These are phyloP conservation scores for Fusarium camptoceras DNA, from an alignment of 2,329 filamentous ascomycete species.

Conservation along the genomic window DNA sequence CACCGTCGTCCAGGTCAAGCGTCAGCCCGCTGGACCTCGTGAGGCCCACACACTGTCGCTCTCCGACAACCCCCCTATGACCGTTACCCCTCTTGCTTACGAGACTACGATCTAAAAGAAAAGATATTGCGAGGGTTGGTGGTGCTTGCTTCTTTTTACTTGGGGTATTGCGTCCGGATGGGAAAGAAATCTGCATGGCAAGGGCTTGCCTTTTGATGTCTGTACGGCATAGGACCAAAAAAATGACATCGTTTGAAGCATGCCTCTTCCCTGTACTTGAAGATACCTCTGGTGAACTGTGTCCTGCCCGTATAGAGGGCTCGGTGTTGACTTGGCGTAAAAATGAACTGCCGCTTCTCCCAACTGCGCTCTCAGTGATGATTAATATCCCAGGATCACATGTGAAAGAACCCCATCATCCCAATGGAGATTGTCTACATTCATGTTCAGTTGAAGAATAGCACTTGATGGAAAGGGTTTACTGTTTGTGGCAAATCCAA, in stretches of 20 bases:
- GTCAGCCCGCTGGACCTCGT: conserved; percentile 83
- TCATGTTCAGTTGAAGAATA: neutral
- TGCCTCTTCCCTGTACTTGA: conserved; percentile 36
- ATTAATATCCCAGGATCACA: neutral
- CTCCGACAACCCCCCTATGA: conserved; percentile 89
- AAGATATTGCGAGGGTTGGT: conserved; percentile 46
- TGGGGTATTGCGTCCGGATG: conserved; percentile 58
- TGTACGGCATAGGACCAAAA: conserved; percentile 54
- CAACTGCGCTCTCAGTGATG: neutral
- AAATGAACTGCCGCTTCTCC: conserved; percentile 22
- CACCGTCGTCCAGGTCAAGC: conserved; percentile 90
- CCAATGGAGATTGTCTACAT: neutral
- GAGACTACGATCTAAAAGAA: conserved; percentile 93
- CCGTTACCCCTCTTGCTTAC: conserved; percentile 90
- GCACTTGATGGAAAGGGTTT: neutral
- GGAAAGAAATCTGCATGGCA: conserved; percentile 59
- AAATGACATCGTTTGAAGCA: conserved; percentile 52
- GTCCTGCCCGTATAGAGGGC: conserved; percentile 10
- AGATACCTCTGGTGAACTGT: conserved; percentile 41
- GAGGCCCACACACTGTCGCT: conserved; percentile 82
- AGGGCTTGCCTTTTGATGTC: conserved; percentile 58
- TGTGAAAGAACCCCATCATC: neutral
- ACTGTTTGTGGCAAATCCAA: neutral
- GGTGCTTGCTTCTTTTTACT: conserved; percentile 56
- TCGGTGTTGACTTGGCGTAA: conserved; percentile 10